Evolutionary conservation across 768 basidiomycete genomes (phyloP).

Genomic region (Rubroboletus pulcherrimus): DNA sequence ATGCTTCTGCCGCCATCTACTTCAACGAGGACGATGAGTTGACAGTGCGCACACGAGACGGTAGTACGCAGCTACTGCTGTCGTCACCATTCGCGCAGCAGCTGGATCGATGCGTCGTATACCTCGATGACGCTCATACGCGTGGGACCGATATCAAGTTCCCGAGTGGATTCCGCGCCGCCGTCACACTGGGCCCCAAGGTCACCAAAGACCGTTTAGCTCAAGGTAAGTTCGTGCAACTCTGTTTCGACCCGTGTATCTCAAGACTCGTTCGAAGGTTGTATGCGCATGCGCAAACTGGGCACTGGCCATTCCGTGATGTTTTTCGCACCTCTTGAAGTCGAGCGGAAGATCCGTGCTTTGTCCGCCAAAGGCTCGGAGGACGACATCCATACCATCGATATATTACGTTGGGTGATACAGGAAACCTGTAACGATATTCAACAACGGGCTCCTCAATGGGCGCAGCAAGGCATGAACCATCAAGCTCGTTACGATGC

Average conservation of each 20-base stretch:
- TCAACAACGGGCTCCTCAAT: constrained; percentile 35
- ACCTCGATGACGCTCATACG: constrained; percentile 51
- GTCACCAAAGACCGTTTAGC: constrained; percentile 50
- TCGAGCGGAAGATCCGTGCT: constrained; percentile 35
- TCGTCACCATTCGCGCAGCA: constrained; percentile 16
- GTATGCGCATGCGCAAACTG: constrained; percentile 50
- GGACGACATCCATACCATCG: constrained; percentile 17
- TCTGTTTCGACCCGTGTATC: too few relatives aligned
- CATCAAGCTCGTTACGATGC: constrained; percentile 26
- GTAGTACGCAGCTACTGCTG: not conserved
- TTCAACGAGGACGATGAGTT: constrained; percentile 26
- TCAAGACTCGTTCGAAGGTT: constrained; percentile 27
- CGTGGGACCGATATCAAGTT: constrained; percentile 51
- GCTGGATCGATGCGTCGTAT: constrained; percentile 42
- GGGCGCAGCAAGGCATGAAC: constrained; percentile 41
- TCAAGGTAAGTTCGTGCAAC: constrained; percentile 31
- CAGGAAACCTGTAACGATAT: constrained; percentile 40
- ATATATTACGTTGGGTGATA: constrained; percentile 47
- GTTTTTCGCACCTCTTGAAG: constrained; percentile 43
- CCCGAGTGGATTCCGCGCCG: constrained; percentile 30
- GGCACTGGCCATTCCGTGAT: constrained; percentile 42
- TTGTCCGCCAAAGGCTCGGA: constrained; percentile 11
- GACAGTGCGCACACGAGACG: not conserved
- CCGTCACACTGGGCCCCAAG: constrained; percentile 38
- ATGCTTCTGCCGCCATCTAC: constrained; percentile 41